These are phyloP conservation scores for Pelagophyceae sp. DNA, from an alignment of 352 stramenopile species.

Conservation along the genomic window DNA sequence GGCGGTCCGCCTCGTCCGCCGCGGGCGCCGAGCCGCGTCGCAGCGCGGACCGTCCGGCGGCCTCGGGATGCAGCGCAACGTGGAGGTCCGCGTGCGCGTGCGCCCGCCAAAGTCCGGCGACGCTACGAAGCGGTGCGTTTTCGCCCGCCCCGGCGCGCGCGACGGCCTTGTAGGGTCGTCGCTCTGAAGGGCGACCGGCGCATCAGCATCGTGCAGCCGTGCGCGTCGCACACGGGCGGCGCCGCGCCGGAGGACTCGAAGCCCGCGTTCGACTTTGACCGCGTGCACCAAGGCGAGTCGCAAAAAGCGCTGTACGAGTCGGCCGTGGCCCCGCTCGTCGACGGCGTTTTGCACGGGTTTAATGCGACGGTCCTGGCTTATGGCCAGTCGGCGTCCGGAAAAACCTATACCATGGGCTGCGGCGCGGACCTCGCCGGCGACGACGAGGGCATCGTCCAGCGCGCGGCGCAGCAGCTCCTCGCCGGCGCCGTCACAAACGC, in stretches of 20 bases:
- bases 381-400: constrained; percentile 86
- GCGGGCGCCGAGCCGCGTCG: no score
- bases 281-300: constrained; percentile 57
- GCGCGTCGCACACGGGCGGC: background rate
- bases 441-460: constrained; percentile 67
- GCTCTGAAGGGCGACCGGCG: background rate
- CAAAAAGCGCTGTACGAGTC: constrained; percentile 62
- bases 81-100: background rate
- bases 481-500: no score
- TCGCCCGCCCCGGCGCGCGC: no score
- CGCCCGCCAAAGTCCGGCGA: background rate
- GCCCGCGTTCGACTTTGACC: constrained; percentile 67
- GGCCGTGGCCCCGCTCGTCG: constrained; percentile 57
- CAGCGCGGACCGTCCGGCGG: no score
- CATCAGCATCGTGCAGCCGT: background rate
- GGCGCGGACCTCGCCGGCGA: constrained; percentile 52
- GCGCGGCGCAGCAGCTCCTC: constrained; percentile 88
- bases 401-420: constrained; percentile 88
- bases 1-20: no score
- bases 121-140: no score
- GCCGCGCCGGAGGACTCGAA: background rate
- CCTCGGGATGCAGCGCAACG: background rate
- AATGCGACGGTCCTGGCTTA: constrained; percentile 36
- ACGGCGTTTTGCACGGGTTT: constrained; percentile 32
- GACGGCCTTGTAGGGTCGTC: background rate